Evolutionary conservation across 177 flowering plant genomes (phyloP), one percentile per base, ranked within the genome.

Genomic region (Tripterygium wilfordii): DNA sequence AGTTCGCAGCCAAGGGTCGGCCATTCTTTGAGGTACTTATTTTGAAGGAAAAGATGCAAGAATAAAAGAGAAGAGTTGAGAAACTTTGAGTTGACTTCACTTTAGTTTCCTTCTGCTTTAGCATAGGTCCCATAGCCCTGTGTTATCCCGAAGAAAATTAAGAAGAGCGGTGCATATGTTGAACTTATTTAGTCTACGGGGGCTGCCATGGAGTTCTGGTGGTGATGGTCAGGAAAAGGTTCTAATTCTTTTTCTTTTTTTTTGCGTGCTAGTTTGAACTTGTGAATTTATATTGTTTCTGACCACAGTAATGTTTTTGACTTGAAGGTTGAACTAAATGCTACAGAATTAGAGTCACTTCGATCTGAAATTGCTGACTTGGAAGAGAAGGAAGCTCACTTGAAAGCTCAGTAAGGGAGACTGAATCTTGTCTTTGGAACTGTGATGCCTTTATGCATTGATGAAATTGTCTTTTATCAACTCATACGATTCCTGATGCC

Each of bases 381-480:
- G 49, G 98, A 84, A 64, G 96, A 92, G 67, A 74, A 80, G 57
- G 96, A 84, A 68, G 78, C 91, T 48, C 84, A 76, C 75, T 51
- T 71, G 44, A 91, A 78, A 76, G 98, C 98, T 26, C 89, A 68
- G 98, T 88, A 68, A 80, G 88, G 45, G 13, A 35, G 24, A 28
- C 17, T 42, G 36, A 21, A 37, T 12, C 23, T 31, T 53, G 44
- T 16, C 8, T 1, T 36, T 45, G 18, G 6, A 42, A 8, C 21
- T 40, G 10, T 30, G 7, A 7, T 30, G 33, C 33, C 33, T 30
- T n/a, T n/a, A n/a, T n/a, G n/a, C n/a, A n/a, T n/a, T n/a, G n/a
- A n/a, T n/a, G n/a, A n/a, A n/a, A n/a, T n/a, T n/a, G n/a, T n/a
- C n/a, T n/a, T n/a, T n/a, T n/a, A n/a, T n/a, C n/a, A n/a, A n/a